phyloP scores from a whole-genome alignment of 192 early-diverging fungal species.

The Obelidium mucronatum region DNA sequence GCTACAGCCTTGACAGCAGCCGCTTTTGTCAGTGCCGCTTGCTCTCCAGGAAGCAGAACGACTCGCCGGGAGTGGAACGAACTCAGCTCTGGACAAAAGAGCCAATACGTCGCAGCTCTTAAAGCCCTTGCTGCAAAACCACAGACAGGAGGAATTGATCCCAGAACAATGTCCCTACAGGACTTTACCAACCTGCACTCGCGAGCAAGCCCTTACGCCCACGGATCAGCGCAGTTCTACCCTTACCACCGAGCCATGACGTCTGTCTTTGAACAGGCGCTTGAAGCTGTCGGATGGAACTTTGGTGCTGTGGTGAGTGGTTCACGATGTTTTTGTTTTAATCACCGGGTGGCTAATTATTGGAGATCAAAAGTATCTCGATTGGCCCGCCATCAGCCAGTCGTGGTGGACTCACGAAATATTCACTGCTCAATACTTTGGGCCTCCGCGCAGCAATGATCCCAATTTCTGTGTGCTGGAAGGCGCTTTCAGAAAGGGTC shows the following conservation, averaged over 20 bases:
- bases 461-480: conserved; percentile 20
- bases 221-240: conserved; percentile 24
- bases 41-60: too few relatives aligned
- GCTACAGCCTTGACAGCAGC: not conserved
- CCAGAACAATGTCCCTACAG: not conserved
- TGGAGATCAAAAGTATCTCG: too few relatives aligned
- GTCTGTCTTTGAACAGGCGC: conserved; percentile 23
- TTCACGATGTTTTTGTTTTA: too few relatives aligned
- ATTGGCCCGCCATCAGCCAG: conserved; percentile 18
- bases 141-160: not conserved
- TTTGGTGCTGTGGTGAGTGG: conserved; percentile 7
- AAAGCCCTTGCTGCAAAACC: not conserved
- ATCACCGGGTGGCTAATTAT: too few relatives aligned
- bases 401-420: conserved; percentile 27
- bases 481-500: not conserved
- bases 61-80: conserved; percentile 13
- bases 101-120: not conserved
- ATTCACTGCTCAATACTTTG: not conserved
- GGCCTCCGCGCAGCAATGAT: not conserved
- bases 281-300: conserved; percentile 20
- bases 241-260: conserved; percentile 34
- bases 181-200: conserved; percentile 20
- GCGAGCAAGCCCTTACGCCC: not conserved
- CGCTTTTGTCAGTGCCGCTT: conserved; percentile 1
- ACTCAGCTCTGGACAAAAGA: not conserved